Percentiles rank a stretch among this genome's conserved stretches.
These are phyloP conservation scores for Diaporthe aspalathi DNA, from an alignment of 2,329 filamentous ascomycete species.

Conservation along the genomic window DNA sequence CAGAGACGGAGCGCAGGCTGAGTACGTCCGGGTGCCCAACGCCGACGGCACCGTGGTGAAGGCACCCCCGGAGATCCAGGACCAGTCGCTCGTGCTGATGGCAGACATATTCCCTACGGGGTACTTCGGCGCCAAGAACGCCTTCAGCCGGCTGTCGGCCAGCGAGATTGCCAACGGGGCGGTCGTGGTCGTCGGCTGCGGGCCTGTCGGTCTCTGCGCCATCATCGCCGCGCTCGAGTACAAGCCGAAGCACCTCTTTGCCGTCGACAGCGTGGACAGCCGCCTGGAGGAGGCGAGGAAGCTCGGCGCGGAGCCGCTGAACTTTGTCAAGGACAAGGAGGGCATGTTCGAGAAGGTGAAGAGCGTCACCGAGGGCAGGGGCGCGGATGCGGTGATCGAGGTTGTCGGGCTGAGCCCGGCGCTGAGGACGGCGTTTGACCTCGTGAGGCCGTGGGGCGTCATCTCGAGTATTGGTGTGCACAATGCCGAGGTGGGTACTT, in stretches of 20 bases:
- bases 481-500: conserved; percentile 71
- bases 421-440: conserved; percentile 75
- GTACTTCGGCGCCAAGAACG: conserved; percentile 85
- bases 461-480: conserved; percentile 83
- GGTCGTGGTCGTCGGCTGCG: conserved; percentile 86
- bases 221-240: conserved; percentile 81
- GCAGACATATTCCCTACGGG: conserved; percentile 92
- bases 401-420: conserved; percentile 79
- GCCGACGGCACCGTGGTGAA: conserved; percentile 85
- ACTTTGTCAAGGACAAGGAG: conserved; percentile 76
- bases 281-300: conserved; percentile 78
- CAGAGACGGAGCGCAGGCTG: conserved; percentile 80
- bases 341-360: conserved; percentile 76
- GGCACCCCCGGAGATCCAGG: conserved; percentile 76
- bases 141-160: conserved; percentile 64
- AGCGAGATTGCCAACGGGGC: conserved; percentile 74
- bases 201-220: conserved; percentile 86
- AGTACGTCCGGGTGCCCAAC: conserved; percentile 83
- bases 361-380: conserved; percentile 81
- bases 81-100: conserved; percentile 85
- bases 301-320: conserved; percentile 85
- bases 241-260: conserved; percentile 80
- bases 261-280: conserved; percentile 81
- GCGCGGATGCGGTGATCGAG: conserved; percentile 87
- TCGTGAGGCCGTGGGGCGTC: conserved; percentile 77